Evolutionary conservation across 2,329 filamentous ascomycete species (phyloP).

Genomic region (Alternaria consortialis): DNA sequence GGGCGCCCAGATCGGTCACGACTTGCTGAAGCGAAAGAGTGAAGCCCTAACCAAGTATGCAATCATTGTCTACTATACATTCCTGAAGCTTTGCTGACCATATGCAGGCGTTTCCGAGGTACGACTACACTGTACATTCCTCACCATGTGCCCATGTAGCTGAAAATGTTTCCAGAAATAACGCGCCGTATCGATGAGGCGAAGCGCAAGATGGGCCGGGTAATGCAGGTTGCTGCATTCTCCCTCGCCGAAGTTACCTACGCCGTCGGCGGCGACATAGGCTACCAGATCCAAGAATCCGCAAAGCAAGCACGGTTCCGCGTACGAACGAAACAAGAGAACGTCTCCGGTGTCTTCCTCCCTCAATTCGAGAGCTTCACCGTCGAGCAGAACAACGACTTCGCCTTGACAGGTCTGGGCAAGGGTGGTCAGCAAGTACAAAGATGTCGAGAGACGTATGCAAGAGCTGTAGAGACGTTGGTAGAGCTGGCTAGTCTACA

Average conservation of each 20-base stretch:
- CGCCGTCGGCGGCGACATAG: constrained; percentile 90
- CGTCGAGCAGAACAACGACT: constrained; percentile 91
- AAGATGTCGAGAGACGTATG: constrained; percentile 93
- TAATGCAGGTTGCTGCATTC: constrained; percentile 99
- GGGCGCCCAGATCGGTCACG: constrained; percentile 80
- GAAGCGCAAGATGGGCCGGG: constrained; percentile 98
- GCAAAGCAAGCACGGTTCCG: constrained; percentile 93
- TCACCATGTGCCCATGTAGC: constrained; percentile 22
- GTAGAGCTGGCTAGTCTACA: constrained; percentile 95
- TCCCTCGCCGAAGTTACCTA: constrained; percentile 97
- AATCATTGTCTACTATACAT: constrained; percentile 4
- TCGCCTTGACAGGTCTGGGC: constrained; percentile 91
- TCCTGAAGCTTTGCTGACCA: constrained; percentile 25
- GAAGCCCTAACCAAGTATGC: constrained; percentile 94
- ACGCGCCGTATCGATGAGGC: constrained; percentile 97
- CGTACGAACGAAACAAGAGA: constrained; percentile 94
- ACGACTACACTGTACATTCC: constrained; percentile 41
- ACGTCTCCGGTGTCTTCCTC: constrained; percentile 94
- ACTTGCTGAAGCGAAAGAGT: constrained; percentile 94
- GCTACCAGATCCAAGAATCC: constrained; percentile 96
- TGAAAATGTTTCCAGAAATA: constrained; percentile 69
- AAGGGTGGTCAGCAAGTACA: constrained; percentile 98
- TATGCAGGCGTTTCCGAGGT: constrained; percentile 84
- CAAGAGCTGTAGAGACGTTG: constrained; percentile 91
- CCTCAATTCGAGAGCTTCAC: constrained; percentile 93